Conservation (phyloP, 2,329 filamentous ascomycete genomes). For the Mollisiaceae sp. region DNA sequence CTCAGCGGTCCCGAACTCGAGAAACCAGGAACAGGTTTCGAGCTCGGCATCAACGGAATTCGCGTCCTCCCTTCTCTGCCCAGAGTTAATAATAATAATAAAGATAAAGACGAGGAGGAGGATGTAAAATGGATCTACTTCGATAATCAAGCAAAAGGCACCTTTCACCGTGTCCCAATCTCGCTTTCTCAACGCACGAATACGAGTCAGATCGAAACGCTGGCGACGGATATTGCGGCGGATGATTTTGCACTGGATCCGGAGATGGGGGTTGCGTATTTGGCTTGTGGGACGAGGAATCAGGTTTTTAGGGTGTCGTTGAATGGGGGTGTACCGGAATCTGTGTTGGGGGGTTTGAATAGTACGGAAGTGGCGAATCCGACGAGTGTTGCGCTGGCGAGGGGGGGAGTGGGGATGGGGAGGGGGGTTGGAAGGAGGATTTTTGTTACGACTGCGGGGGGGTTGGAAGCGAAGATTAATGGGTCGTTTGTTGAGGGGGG, state of each 20-base stretch:
- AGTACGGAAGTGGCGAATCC: constrained; percentile 19
- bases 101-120: too few relatives aligned
- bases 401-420: background rate
- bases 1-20: background rate
- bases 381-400: constrained; percentile 27
- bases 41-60: constrained; percentile 28
- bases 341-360: constrained; percentile 17
- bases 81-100: too few relatives aligned
- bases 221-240: constrained; percentile 13
- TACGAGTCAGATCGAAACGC: constrained; percentile 21
- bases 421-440: background rate
- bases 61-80: constrained; percentile 18
- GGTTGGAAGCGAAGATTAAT: constrained; percentile 4
- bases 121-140: constrained; percentile 35
- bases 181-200: constrained; percentile 18
- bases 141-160: constrained; percentile 12
- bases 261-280: constrained; percentile 17
- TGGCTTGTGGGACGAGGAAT: constrained; percentile 21
- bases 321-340: background rate
- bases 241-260: constrained; percentile 31
- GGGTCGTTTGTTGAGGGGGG: constrained; percentile 7
- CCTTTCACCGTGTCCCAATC: constrained; percentile 30
- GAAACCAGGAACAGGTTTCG: background rate
- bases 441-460: constrained; percentile 25
- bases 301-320: constrained; percentile 21